Percentiles rank a stretch among this genome's conserved stretches.
Conservation (phyloP, 2,329 filamentous ascomycete genomes). For the Colletotrichum gigasporum region DNA sequence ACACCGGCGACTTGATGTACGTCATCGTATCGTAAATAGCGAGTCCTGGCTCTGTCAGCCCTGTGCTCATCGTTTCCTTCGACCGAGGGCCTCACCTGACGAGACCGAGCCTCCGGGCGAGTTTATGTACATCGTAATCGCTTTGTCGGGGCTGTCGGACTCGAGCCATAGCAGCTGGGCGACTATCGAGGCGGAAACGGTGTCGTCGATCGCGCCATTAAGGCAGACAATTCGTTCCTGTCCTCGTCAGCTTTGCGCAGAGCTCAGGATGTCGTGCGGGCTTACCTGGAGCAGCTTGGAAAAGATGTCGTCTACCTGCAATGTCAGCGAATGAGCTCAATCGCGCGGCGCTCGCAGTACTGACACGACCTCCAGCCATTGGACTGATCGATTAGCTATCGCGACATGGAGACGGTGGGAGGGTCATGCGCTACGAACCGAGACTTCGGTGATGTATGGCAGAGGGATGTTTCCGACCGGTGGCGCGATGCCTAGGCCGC, state of each 20-base stretch:
- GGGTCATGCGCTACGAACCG: constrained; percentile 45
- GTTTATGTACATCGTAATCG: constrained; percentile 98
- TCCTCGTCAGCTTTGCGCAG: constrained; percentile 26
- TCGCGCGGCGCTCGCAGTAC: constrained; percentile 41
- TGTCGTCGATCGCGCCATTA: constrained; percentile 91
- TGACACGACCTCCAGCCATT: constrained; percentile 82
- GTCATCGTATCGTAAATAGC: constrained; percentile 99
- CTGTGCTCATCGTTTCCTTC: neutral
- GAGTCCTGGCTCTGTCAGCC: constrained; percentile 54
- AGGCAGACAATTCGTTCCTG: constrained; percentile 94
- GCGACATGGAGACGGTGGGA: neutral
- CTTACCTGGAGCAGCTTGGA: constrained; percentile 79
- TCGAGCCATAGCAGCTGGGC: constrained; percentile 98
- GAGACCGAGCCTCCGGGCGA: constrained; percentile 94
- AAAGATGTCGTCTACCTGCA: constrained; percentile 78
- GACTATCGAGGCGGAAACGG: constrained; percentile 90
- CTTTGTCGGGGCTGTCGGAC: constrained; percentile 93
- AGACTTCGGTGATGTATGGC: constrained; percentile 68
- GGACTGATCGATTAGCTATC: constrained; percentile 60
- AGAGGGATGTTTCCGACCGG: constrained; percentile 58
- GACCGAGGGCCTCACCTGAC: constrained; percentile 50
- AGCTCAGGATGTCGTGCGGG: constrained; percentile 26
- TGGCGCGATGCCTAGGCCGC: constrained; percentile 31
- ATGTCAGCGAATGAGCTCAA: constrained; percentile 32
- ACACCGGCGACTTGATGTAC: constrained; percentile 92